Evolutionary conservation across 768 basidiomycete species (phyloP).

Genomic region (Podaxis mareebaensis): DNA sequence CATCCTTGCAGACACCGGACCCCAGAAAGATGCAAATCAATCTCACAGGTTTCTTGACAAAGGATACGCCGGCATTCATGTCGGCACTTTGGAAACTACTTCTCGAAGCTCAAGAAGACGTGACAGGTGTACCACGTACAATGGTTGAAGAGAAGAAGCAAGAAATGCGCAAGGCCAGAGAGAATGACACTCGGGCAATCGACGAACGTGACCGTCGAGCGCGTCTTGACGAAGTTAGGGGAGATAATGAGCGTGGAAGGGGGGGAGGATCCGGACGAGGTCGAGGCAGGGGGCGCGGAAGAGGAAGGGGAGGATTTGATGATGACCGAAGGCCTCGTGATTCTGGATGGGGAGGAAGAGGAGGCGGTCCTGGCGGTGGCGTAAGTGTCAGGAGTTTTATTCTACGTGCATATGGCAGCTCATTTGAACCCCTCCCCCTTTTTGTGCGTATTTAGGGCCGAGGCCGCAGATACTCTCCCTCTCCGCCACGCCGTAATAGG

Average conservation of each 20-base stretch:
- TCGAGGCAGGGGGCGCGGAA: conserved; percentile 58
- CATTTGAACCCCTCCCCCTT: neutral
- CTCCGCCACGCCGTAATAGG: conserved; percentile 31
- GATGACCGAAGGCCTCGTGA: conserved; percentile 47
- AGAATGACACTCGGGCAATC: conserved; percentile 62
- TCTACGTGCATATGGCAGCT: conserved; percentile 10
- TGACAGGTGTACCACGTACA: conserved; percentile 86
- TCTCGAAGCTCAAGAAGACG: conserved; percentile 88
- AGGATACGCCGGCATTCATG: conserved; percentile 88
- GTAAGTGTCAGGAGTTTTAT: conserved; percentile 17
- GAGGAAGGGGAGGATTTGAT: conserved; percentile 50
- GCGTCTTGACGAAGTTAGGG: conserved; percentile 68
- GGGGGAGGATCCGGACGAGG: conserved; percentile 63
- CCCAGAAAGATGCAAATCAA: conserved; percentile 96
- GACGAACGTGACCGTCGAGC: conserved; percentile 71
- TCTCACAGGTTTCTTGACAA: conserved; percentile 89
- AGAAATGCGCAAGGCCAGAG: conserved; percentile 75
- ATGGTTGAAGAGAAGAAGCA: conserved; percentile 92
- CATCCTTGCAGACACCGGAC: conserved; percentile 68
- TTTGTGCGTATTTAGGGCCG: conserved; percentile 34
- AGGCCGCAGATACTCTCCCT: conserved; percentile 48
- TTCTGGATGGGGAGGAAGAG: conserved; percentile 69
- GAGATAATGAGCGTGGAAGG: conserved; percentile 52
- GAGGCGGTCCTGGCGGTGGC: conserved; percentile 45
- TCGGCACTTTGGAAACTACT: conserved; percentile 83